Evolutionary conservation across 164 flowering plant species (phyloP).

Genomic region (Tetracentron sinense): DNA sequence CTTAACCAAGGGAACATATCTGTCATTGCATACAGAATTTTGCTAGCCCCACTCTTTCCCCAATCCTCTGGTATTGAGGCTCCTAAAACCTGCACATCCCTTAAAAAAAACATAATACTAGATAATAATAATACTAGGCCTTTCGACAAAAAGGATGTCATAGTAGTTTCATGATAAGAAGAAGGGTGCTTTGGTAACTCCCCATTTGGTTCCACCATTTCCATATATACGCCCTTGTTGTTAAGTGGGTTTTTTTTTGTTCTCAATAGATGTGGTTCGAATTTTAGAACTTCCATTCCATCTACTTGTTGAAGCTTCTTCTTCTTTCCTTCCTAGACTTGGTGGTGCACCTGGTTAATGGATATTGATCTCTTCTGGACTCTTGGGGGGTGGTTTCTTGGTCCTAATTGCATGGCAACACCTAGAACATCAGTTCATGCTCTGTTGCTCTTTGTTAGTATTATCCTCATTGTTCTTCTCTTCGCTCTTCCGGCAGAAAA

Average conservation of each 20-base stretch:
- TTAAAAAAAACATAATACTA: not conserved
- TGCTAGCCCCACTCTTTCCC: too few species aligned
- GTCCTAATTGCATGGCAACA: constrained; percentile 68
- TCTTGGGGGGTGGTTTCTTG: constrained; percentile 59
- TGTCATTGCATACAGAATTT: too few species aligned
- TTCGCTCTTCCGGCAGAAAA: constrained; percentile 28
- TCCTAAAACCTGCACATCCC: too few species aligned
- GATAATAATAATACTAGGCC: not conserved
- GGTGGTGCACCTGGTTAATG: constrained; percentile 57
- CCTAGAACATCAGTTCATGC: constrained; percentile 21
- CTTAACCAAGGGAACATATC: too few species aligned
- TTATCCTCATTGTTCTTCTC: constrained; percentile 37
- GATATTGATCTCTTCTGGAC: constrained; percentile 74
- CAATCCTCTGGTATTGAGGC: too few species aligned
- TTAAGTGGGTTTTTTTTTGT: too few species aligned
- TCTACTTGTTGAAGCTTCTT: constrained; percentile 38
- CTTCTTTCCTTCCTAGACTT: constrained; percentile 20
- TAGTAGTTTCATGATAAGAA: not conserved
- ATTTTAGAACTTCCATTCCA: constrained; percentile 40
- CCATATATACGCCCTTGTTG: constrained; percentile 23
- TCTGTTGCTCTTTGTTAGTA: constrained; percentile 25
- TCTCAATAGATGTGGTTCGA: constrained; percentile 35
- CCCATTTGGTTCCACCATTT: constrained; percentile 8
- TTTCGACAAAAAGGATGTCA: not conserved
- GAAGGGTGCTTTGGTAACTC: constrained; percentile 17